Percentiles rank a stretch among this genome's conserved stretches.
phyloP scores from a whole-genome alignment of 1,284 basidiomycete genomes.

The Tranzscheliella williamsii region DNA sequence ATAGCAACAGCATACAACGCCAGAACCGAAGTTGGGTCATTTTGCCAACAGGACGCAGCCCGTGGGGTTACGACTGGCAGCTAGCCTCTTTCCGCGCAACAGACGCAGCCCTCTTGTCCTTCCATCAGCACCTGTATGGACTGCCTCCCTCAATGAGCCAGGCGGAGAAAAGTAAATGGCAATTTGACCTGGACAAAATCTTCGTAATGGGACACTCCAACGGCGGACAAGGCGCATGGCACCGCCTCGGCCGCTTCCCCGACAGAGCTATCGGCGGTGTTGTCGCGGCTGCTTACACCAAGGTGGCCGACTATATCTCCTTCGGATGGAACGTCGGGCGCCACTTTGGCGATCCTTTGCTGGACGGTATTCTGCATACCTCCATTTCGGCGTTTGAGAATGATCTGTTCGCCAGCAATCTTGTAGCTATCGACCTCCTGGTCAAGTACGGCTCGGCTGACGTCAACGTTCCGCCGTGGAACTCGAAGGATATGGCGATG shows the following conservation, averaged over 20 bases:
- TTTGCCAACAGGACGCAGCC: conserved; percentile 68
- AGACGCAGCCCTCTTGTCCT: conserved; percentile 67
- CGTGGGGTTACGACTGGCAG: conserved; percentile 82
- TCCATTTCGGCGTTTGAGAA: conserved; percentile 81
- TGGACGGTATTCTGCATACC: conserved; percentile 72
- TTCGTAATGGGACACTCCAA: conserved; percentile 85
- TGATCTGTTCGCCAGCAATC: conserved; percentile 78
- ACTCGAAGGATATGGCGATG: conserved; percentile 70
- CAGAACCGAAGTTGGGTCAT: conserved; percentile 71
- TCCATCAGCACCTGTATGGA: conserved; percentile 53
- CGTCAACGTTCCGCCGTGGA: conserved; percentile 79
- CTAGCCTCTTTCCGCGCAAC: conserved; percentile 72
- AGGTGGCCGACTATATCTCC: conserved; percentile 78
- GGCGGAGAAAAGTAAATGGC: conserved; percentile 8
- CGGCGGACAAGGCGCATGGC: conserved; percentile 87
- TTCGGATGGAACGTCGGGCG: conserved; percentile 68
- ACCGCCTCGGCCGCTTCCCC: conserved; percentile 74
- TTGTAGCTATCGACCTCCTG: conserved; percentile 70
- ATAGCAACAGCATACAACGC: conserved; percentile 66
- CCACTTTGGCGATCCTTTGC: conserved; percentile 75
- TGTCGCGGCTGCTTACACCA: conserved; percentile 18
- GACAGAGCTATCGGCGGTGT: conserved; percentile 70
- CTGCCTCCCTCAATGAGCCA: conserved; percentile 9
- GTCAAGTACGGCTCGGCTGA: conserved; percentile 77
- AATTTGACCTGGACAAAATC: conserved; percentile 60